Percentiles rank a stretch among this genome's conserved stretches.
Conservation (phyloP, 805 yeast genomes). For the Metschnikowia dekortorum region DNA sequence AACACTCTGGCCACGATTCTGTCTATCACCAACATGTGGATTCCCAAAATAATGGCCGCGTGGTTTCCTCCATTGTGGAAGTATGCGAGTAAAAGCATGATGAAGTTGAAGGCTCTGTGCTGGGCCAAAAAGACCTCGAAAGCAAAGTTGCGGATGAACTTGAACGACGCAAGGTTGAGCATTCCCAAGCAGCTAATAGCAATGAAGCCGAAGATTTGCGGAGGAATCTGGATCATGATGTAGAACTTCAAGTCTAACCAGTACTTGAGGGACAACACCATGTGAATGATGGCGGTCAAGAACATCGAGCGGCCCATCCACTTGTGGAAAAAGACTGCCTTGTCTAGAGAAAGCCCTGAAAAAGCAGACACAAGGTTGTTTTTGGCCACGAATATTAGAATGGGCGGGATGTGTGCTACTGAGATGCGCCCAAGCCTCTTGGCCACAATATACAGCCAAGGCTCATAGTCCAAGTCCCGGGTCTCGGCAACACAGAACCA, state of each 20-base stretch:
- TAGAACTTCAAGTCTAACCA: conserved; percentile 39
- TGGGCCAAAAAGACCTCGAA: conserved; percentile 43
- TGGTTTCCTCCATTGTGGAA: conserved; percentile 38
- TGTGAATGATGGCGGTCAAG: conserved; percentile 32
- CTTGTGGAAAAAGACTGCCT: conserved; percentile 36
- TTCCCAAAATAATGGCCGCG: conserved; percentile 35
- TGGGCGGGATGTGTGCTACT: conserved; percentile 35
- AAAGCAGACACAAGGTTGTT: conserved; percentile 36
- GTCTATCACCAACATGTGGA: conserved; percentile 41
- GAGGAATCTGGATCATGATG: conserved; percentile 43
- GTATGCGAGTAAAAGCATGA: conserved; percentile 39
- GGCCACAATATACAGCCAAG: conserved; percentile 35
- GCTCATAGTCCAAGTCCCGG: conserved; percentile 36
- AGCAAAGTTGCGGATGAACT: conserved; percentile 33
- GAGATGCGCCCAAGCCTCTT: conserved; percentile 41
- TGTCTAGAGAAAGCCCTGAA: conserved; percentile 41
- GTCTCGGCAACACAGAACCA: conserved; percentile 30
- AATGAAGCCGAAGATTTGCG: conserved; percentile 48
- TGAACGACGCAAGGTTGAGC: conserved; percentile 33
- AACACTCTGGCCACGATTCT: conserved; percentile 29
- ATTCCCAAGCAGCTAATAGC: conserved; percentile 36
- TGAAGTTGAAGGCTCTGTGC: conserved; percentile 37
- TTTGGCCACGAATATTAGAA: conserved; percentile 35
- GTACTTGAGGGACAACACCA: conserved; percentile 28
- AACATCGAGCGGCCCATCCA: conserved; percentile 43